Percentiles rank a stretch among this genome's conserved stretches.
phyloP scores from a whole-genome alignment of 352 stramenopile species.

The Paralagenidium karlingii region DNA sequence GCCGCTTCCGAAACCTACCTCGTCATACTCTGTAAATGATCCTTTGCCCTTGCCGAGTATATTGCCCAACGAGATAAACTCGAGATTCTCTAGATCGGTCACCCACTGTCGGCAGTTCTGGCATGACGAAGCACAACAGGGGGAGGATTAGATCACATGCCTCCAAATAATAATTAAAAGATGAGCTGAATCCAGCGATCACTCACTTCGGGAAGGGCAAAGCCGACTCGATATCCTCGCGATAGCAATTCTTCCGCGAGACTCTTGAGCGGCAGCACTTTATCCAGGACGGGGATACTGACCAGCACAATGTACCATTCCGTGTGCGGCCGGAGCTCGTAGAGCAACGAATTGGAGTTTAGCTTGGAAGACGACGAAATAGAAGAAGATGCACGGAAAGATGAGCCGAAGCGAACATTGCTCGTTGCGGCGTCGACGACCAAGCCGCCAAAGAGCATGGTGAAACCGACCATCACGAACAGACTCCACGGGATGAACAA shows the following conservation, averaged over 20 bases:
- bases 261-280: slow-evolving; percentile 70
- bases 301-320: slow-evolving; percentile 75
- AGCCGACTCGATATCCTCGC: slow-evolving; percentile 62
- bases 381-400: no score
- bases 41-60: slow-evolving; percentile 28
- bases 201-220: slow-evolving; percentile 57
- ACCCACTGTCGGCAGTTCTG: slow-evolving; percentile 70
- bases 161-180: background rate
- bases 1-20: no score
- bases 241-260: slow-evolving; percentile 58
- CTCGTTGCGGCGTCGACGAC: no score
- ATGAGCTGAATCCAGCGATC: background rate
- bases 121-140: background rate
- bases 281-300: slow-evolving; percentile 74
- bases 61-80: slow-evolving; percentile 68
- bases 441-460: no score
- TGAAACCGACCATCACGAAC: no score
- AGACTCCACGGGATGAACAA: no score
- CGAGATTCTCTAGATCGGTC: slow-evolving; percentile 49
- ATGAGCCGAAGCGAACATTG: no score
- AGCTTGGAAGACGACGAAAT: no score
- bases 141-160: background rate
- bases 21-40: background rate
- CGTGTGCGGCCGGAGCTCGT: no score
- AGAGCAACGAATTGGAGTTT: no score